Evolutionary conservation across 495 filamentous ascomycete genomes (phyloP), one percentile per base, ranked within the genome.

Genomic region (Penicillium salamii): DNA sequence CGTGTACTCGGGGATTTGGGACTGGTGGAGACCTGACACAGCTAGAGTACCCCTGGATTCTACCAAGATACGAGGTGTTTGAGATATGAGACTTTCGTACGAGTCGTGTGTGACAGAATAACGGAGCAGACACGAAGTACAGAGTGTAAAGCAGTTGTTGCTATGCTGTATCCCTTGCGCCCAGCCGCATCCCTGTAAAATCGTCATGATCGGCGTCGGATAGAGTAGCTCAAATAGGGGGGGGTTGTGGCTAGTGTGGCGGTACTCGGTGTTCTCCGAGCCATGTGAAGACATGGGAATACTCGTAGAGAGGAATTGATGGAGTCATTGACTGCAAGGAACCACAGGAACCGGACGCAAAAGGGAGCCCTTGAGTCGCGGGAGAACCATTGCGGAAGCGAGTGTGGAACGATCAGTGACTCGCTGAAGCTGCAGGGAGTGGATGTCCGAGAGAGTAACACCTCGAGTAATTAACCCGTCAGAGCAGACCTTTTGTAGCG

Each of bases 371-470:
- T n/a, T n/a, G n/a, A n/a, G n/a, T n/a, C n/a, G n/a, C n/a, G n/a
- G 13, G 32, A 11, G 46, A 44, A 31, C 52, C 52, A 50, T 7
- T 23, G 32, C 19, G 17, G 19, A 23, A 13, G 19, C 7, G 54
- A 54, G 36, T 59, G 24, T 62, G 59, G 59, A 56, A 49, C 33
- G 44, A 20, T 33, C 49, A 26, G 29, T 55, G 45, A 59, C 53
- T 59, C 53, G 53, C 46, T 5, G 29, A 32, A 46, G 43, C 43
- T 15, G 13, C 31, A 19, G 52, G 17, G 18, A 58, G 55, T 54
- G 47, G 47, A 52, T 34, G 9, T 24, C 18, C 20, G 18, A 42
- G 8, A 28, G 41, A 26, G n/a, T 37, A 15, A 34, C 34, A 18
- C n/a, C 49, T 40, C 46, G 23, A 31, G 18, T 24, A 32, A 51